Conservation (phyloP, 1,284 basidiomycete genomes). For the Microbotryum violaceum region DNA sequence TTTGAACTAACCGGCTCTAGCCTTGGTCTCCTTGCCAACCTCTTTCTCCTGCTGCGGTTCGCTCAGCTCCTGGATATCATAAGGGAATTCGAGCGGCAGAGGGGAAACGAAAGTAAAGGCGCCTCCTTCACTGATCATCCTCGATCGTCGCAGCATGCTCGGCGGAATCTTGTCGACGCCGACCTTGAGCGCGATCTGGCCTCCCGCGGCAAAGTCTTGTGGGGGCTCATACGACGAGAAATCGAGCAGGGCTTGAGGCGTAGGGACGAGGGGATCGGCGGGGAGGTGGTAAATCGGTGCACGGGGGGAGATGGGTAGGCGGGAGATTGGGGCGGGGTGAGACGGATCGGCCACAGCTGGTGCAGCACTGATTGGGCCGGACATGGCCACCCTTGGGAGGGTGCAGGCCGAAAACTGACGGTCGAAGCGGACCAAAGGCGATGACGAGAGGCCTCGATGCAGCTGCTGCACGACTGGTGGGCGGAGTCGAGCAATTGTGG, state of each 20-base stretch:
- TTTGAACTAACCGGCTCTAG: constrained; percentile 37
- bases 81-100: constrained; percentile 76
- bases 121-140: constrained; percentile 41
- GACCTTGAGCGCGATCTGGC: constrained; percentile 19
- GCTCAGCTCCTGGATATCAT: constrained; percentile 51
- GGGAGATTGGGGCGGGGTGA: neutral
- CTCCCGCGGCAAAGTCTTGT: constrained; percentile 8
- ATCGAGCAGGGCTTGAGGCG: constrained; percentile 9
- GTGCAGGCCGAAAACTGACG: neutral
- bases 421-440: neutral
- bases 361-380: neutral
- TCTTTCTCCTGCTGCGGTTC: constrained; percentile 3
- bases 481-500: too few species aligned
- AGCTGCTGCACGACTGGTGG: too few species aligned
- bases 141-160: constrained; percentile 27
- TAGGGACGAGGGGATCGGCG: constrained; percentile 28
- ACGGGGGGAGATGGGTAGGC: constrained; percentile 24
- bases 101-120: constrained; percentile 81
- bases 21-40: constrained; percentile 11
- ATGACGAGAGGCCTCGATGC: neutral
- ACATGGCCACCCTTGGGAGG: neutral
- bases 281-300: constrained; percentile 29
- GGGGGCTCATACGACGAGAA: constrained; percentile 24
- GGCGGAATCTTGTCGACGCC: constrained; percentile 28
- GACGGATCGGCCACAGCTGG: neutral